These are phyloP conservation scores for Dactylellina sp. DNA, from an alignment of 2,329 filamentous ascomycete species.

Conservation along the genomic window DNA sequence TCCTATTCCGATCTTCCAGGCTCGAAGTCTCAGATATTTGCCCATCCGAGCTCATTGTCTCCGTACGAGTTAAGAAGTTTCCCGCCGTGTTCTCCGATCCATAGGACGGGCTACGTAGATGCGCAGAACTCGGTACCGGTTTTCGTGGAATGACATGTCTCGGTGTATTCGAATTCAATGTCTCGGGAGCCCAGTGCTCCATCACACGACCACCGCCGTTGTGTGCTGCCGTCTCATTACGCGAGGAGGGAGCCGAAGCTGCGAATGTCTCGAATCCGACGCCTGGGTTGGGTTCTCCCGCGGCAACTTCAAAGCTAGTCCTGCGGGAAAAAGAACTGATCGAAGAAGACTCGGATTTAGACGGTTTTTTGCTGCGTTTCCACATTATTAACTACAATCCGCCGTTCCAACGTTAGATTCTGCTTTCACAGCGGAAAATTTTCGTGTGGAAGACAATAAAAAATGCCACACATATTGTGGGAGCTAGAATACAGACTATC, in stretches of 20 bases:
- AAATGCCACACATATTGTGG: no score
- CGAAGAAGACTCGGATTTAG: not conserved
- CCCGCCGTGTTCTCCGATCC: conserved; percentile 8
- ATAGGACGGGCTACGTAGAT: not conserved
- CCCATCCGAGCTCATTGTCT: conserved; percentile 20
- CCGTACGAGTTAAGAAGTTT: not conserved
- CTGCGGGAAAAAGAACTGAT: no score
- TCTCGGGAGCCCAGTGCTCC: conserved; percentile 35
- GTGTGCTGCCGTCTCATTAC: conserved; percentile 15
- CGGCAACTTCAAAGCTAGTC: no score
- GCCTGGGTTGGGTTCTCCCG: not conserved
- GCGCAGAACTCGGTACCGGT: conserved; percentile 2
- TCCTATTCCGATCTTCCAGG: no score
- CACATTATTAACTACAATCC: no score
- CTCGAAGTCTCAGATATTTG: conserved; percentile 13
- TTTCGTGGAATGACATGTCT: conserved; percentile 16
- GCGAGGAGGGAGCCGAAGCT: not conserved
- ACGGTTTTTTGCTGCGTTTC: no score
- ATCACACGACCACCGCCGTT: not conserved
- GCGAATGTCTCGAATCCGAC: not conserved
- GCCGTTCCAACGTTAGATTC: no score
- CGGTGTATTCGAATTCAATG: conserved; percentile 1
- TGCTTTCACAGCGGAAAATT: no score
- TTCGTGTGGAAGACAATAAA: no score
- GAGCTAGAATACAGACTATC: no score